Base-by-base conservation (phyloP, 2,329 filamentous ascomycete species). In the Akanthomyces muscarius region DNA sequence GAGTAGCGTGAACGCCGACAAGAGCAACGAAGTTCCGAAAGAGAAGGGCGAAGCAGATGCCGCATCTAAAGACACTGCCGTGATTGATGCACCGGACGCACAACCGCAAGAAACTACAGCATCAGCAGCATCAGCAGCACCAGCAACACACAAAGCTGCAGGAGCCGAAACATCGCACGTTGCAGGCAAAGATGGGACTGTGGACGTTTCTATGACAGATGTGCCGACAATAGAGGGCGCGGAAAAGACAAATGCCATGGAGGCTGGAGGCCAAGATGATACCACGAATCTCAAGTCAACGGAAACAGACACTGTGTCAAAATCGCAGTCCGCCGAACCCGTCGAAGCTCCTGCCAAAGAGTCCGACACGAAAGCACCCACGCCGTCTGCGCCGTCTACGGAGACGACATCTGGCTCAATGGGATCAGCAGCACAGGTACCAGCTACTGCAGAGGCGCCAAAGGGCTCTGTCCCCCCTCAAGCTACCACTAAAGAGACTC, bases 181-280 rank as follows among this genome's bases (percentile, higher is more conserved):
- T 44, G n/a, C 53, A 13, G 23, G 25, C 30, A 52, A 56, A 11
- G 42, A 18, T 4, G 16, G 52, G 13, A 30, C 21, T 52, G 45
- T 21, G 16, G 62, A 64, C 30, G 48, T 62, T 18, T 14, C 45
- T 6, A 65, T 48, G 48, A 52, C 23, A 28, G 52, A 50, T 30
- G 51, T 45, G 28, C 44, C 48, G 16, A 21, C 51, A 16, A 28
- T 30, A 33, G 23, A 30, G 1, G 25, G 18, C 30, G 30, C 16
- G 4, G 42, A 55, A 42, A 28, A 61, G 11, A 14, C 21, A 7
- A 38, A 10, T 16, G 28, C 28, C 4, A 13, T 10, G 1, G 58
- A 36, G 28, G 18, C 1, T 42, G 55, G 10, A 38, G 23, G 28
- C 41, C 38, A 30, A 52, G 10, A 36, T 16, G 33, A 2, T 21